Evolutionary conservation across 2,329 filamentous ascomycete genomes (phyloP).

Genomic region (Talaromyces albobiverticillius): DNA sequence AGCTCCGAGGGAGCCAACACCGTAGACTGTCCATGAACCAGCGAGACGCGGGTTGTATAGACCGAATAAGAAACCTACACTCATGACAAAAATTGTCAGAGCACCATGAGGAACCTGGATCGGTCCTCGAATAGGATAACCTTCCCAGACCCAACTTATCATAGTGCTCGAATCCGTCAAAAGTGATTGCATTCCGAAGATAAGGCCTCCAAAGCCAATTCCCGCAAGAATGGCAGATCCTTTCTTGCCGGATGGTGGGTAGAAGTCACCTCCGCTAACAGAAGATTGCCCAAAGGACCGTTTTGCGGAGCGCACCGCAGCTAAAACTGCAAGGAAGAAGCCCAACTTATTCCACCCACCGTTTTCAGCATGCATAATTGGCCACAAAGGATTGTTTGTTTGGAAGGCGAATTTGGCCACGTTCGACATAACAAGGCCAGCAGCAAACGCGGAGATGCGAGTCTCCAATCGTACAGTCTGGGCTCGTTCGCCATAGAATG

Average conservation of each 20-base stretch:
- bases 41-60: constrained; percentile 68
- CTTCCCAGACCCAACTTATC: constrained; percentile 98
- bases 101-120: constrained; percentile 87
- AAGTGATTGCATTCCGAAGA: constrained; percentile 88
- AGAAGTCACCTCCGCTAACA: constrained; percentile 48
- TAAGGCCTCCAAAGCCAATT: constrained; percentile 74
- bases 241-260: constrained; percentile 53
- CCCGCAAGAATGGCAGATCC: constrained; percentile 70
- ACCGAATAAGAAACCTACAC: constrained; percentile 72
- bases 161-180: constrained; percentile 97
- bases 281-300: constrained; percentile 44
- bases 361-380: constrained; percentile 83
- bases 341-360: constrained; percentile 91
- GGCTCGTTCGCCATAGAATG: constrained; percentile 72
- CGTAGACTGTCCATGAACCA: constrained; percentile 76
- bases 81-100: constrained; percentile 84
- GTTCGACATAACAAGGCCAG: constrained; percentile 80
- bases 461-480: constrained; percentile 64
- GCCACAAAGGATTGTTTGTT: constrained; percentile 97
- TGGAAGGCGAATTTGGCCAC: constrained; percentile 88
- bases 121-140: constrained; percentile 85
- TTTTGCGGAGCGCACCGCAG: constrained; percentile 72
- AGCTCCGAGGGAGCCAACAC: constrained; percentile 74
- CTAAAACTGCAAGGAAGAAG: constrained; percentile 69
- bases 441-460: constrained; percentile 73